Conservation (phyloP, 2,329 filamentous ascomycete genomes). For the Fusarium longipes region DNA sequence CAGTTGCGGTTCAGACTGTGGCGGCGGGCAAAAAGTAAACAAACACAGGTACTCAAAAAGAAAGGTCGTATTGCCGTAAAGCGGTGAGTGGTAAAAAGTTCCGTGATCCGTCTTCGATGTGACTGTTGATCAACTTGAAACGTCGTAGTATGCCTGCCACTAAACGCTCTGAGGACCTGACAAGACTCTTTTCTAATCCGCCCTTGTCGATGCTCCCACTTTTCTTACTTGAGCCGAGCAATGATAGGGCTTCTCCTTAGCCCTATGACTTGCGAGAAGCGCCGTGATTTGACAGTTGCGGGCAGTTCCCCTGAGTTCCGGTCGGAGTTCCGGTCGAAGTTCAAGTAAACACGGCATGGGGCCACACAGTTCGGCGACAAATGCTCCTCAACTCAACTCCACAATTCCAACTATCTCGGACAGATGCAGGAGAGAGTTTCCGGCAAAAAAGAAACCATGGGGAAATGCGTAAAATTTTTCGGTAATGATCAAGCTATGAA, state of each 20-base stretch:
- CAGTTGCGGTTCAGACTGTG: constrained; percentile 6
- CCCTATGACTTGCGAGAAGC: constrained; percentile 3
- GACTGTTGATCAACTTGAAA: constrained; percentile 26
- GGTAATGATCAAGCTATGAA: neutral
- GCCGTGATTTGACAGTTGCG: constrained; percentile 1
- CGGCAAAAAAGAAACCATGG: constrained; percentile 5
- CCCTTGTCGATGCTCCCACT: neutral
- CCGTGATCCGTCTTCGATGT: constrained; percentile 24
- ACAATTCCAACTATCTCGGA: constrained; percentile 5
- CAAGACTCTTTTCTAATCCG: constrained; percentile 7
- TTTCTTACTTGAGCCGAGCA: neutral
- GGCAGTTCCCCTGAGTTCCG: constrained; percentile 5
- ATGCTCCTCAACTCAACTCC: constrained; percentile 10
- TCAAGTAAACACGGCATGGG: neutral
- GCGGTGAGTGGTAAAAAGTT: constrained; percentile 28
- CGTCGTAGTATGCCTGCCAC: constrained; percentile 17
- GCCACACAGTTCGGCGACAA: neutral
- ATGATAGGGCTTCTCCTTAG: neutral
- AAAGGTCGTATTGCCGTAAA: constrained; percentile 28
- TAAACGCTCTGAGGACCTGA: constrained; percentile 1
- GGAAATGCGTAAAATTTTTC: neutral
- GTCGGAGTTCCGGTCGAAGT: constrained; percentile 7
- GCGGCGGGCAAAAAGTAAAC: constrained; percentile 1
- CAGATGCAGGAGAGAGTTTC: constrained; percentile 10
- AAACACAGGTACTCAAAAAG: neutral